These are phyloP conservation scores for Ailanthus altissimus DNA, from an alignment of 345 rosid species.

Conservation along the genomic window DNA sequence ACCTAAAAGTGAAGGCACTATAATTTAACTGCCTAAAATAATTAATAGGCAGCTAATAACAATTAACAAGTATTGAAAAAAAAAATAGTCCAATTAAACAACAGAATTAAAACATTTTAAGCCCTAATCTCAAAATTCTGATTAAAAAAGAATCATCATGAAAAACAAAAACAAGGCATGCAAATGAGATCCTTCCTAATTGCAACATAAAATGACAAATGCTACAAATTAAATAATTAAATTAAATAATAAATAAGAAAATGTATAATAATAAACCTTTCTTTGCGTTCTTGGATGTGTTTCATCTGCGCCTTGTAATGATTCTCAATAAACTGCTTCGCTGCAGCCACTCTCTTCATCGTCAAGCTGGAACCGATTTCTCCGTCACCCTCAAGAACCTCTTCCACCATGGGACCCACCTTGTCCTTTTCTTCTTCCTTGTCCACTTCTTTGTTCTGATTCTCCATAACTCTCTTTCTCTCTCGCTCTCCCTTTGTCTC, in stretches of 20 bases:
- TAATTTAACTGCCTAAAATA: neutral
- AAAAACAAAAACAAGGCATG: neutral
- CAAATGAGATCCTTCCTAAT: constrained; percentile 19
- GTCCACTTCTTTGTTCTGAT: constrained; percentile 19
- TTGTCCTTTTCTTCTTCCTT: constrained; percentile 43
- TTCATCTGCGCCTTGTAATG: constrained; percentile 88
- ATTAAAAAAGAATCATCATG: neutral
- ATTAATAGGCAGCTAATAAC: neutral
- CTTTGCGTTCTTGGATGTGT: constrained; percentile 73
- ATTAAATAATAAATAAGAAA: too few species aligned
- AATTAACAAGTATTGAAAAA: neutral
- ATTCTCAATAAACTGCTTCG: constrained; percentile 87
- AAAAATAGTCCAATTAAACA: constrained; percentile 1
- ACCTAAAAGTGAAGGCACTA: neutral
- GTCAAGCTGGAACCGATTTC: constrained; percentile 63
- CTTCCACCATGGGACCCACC: constrained; percentile 26
- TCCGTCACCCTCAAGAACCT: constrained; percentile 39
- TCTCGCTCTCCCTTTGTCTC: neutral
- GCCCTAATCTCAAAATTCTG: constrained; percentile 19
- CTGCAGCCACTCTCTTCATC: constrained; percentile 84
- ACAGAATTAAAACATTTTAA: constrained; percentile 13
- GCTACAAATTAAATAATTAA: neutral
- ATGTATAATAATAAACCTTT: constrained; percentile 45
- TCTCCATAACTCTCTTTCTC: constrained; percentile 40
- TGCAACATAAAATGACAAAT: neutral